A percentile compares a stretch with the other conserved stretches of the same genome.
Evolutionary conservation across 306 rosid species (phyloP).

Genomic region (Quercus rubra): DNA sequence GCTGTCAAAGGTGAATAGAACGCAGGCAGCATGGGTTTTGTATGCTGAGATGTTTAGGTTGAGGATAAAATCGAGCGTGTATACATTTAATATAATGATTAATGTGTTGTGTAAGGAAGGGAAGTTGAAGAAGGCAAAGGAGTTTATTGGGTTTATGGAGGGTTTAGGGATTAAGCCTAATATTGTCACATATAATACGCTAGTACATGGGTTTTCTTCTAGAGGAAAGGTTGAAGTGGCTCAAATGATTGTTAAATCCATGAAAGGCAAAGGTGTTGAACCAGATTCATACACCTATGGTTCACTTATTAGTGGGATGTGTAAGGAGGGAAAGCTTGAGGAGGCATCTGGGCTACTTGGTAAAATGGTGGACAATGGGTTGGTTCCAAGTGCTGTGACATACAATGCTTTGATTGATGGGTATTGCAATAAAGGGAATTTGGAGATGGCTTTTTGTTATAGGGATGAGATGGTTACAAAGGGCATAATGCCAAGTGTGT

Average conservation of each 20-base stretch:
- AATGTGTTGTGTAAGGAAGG: slow-evolving; percentile 83
- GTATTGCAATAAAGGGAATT: slow-evolving; percentile 64
- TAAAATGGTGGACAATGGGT: slow-evolving; percentile 48
- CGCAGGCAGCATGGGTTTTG: slow-evolving; percentile 61
- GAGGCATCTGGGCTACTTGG: slow-evolving; percentile 57
- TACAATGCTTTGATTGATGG: slow-evolving; percentile 77
- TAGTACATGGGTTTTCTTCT: slow-evolving; percentile 61
- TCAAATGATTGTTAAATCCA: slow-evolving; percentile 31
- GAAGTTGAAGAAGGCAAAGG: slow-evolving; percentile 75
- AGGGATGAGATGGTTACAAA: slow-evolving; percentile 66
- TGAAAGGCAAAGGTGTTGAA: slow-evolving; percentile 55
- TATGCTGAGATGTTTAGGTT: slow-evolving; percentile 87
- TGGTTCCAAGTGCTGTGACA: slow-evolving; percentile 60
- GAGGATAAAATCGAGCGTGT: slow-evolving; percentile 53
- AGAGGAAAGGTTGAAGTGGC: slow-evolving; percentile 56
- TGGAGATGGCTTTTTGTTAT: slow-evolving; percentile 61
- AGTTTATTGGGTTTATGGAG: slow-evolving; percentile 67
- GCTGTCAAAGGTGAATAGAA: slow-evolving; percentile 48
- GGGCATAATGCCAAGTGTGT: slow-evolving; percentile 51
- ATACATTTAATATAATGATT: slow-evolving; percentile 77
- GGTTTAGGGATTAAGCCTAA: slow-evolving; percentile 51
- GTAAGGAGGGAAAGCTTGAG: slow-evolving; percentile 57
- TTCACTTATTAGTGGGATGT: slow-evolving; percentile 58
- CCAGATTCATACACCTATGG: slow-evolving; percentile 71
- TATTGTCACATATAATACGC: slow-evolving; percentile 67